Percentiles rank a stretch among this genome's conserved stretches.
Evolutionary conservation across 345 rosid species (phyloP).

Genomic region (Aquilaria yunnanensis): DNA sequence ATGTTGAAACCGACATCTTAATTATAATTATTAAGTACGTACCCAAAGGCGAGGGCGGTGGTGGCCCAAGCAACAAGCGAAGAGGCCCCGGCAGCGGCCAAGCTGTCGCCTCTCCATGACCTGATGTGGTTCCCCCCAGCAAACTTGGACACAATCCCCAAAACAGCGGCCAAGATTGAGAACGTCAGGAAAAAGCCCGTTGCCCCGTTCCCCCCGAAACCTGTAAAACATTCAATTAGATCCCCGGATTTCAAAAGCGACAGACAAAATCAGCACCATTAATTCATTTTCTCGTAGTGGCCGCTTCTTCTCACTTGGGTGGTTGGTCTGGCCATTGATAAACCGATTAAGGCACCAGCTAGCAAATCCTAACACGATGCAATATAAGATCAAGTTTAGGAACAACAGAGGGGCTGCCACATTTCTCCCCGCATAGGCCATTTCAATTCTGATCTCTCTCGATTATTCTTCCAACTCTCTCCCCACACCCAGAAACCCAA

Average conservation of each 20-base stretch:
- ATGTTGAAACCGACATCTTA: not conserved
- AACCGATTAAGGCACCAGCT: conserved; percentile 74
- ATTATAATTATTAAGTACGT: not conserved
- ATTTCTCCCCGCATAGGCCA: conserved; percentile 62
- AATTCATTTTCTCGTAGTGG: too few relatives aligned
- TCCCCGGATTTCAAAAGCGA: too few relatives aligned
- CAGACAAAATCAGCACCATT: too few relatives aligned
- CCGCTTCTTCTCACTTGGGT: conserved; percentile 51
- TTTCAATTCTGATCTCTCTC: conserved; percentile 33
- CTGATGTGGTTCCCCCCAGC: conserved; percentile 71
- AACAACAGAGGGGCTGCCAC: conserved; percentile 87
- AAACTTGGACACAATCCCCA: conserved; percentile 66
- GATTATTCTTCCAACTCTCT: not conserved
- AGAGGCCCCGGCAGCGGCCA: conserved; percentile 72
- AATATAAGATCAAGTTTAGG: conserved; percentile 72
- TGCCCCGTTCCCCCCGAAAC: conserved; percentile 92
- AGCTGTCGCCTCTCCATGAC: conserved; percentile 74
- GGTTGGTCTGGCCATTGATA: conserved; percentile 74
- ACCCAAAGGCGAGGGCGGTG: conserved; percentile 84
- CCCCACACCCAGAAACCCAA: too few relatives aligned
- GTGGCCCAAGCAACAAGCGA: conserved; percentile 71
- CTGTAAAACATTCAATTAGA: too few relatives aligned
- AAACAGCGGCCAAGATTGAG: conserved; percentile 49
- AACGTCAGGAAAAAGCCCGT: conserved; percentile 69
- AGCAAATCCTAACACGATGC: conserved; percentile 70